Conservation (phyloP, 2,329 filamentous ascomycete genomes). For the Cadophora sp. region DNA sequence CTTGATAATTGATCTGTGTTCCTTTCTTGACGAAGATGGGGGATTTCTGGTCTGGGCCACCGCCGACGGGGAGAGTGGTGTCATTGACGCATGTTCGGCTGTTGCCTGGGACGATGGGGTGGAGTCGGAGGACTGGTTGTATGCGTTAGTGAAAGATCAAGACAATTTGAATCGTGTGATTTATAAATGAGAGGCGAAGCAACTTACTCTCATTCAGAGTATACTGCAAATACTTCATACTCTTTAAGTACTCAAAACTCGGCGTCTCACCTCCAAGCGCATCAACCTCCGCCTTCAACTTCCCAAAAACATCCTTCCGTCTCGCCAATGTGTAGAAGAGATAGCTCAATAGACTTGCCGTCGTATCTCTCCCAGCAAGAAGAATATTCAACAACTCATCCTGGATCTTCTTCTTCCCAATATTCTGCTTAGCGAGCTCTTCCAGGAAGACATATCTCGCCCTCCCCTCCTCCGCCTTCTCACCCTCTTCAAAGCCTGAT, state of each 20-base stretch:
- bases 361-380: constrained; percentile 52
- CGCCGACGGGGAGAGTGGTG: constrained; percentile 45
- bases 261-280: constrained; percentile 47
- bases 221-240: constrained; percentile 61
- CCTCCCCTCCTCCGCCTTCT: constrained; percentile 32
- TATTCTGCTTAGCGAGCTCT: constrained; percentile 54
- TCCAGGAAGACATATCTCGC: constrained; percentile 52
- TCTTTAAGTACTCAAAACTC: constrained; percentile 56
- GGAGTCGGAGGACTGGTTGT: constrained; percentile 42
- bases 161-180: too few species aligned
- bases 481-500: constrained; percentile 18
- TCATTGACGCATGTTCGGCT: constrained; percentile 46
- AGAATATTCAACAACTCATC: constrained; percentile 47
- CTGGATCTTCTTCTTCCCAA: constrained; percentile 49
- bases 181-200: background rate
- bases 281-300: constrained; percentile 43
- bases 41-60: constrained; percentile 43
- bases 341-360: constrained; percentile 48
- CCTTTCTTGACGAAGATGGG: constrained; percentile 44
- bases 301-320: constrained; percentile 43
- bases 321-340: constrained; percentile 42
- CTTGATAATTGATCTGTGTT: constrained; percentile 29
- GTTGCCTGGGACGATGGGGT: constrained; percentile 49
- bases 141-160: too few species aligned
- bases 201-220: constrained; percentile 62